phyloP scores from a whole-genome alignment of 2,329 filamentous ascomycete species.

The Pseudocercospora crystallina region DNA sequence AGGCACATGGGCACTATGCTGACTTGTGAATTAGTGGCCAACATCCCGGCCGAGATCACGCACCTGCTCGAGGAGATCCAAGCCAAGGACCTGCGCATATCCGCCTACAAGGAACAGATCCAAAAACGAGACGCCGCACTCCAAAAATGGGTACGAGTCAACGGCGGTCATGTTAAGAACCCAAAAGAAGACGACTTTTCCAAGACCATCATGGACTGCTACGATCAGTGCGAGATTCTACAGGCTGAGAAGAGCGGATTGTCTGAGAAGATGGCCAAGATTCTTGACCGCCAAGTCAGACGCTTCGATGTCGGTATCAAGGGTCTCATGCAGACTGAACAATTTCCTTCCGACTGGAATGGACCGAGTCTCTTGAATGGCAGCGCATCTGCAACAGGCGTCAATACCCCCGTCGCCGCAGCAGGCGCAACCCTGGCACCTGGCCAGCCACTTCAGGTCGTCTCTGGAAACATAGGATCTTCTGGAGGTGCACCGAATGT shows the following conservation, averaged over 20 bases:
- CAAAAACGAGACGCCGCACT: conserved; percentile 71
- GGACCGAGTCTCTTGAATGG: conserved; percentile 59
- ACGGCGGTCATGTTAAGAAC: conserved; percentile 71
- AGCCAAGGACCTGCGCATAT: conserved; percentile 73
- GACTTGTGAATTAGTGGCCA: too few relatives aligned
- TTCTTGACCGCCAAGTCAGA: conserved; percentile 65
- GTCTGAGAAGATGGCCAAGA: conserved; percentile 61
- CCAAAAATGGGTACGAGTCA: conserved; percentile 77
- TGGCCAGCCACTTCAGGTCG: conserved; percentile 54
- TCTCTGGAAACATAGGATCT: conserved; percentile 55
- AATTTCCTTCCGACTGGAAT: conserved; percentile 58
- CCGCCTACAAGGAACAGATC: conserved; percentile 67
- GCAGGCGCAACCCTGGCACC: conserved; percentile 43
- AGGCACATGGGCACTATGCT: too few relatives aligned
- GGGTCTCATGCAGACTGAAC: conserved; percentile 58
- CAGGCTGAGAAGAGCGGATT: conserved; percentile 74
- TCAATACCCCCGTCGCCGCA: conserved; percentile 27
- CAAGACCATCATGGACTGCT: conserved; percentile 67
- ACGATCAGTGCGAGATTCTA: conserved; percentile 65
- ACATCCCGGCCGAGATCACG: conserved; percentile 77
- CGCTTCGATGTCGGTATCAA: conserved; percentile 62
- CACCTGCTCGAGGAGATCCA: conserved; percentile 82
- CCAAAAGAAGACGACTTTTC: conserved; percentile 72
- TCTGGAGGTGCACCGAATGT: conserved; percentile 52
- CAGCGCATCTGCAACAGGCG: conserved; percentile 33